phyloP scores from a whole-genome alignment of 345 rosid genomes.

The Clarkia xantiana region DNA sequence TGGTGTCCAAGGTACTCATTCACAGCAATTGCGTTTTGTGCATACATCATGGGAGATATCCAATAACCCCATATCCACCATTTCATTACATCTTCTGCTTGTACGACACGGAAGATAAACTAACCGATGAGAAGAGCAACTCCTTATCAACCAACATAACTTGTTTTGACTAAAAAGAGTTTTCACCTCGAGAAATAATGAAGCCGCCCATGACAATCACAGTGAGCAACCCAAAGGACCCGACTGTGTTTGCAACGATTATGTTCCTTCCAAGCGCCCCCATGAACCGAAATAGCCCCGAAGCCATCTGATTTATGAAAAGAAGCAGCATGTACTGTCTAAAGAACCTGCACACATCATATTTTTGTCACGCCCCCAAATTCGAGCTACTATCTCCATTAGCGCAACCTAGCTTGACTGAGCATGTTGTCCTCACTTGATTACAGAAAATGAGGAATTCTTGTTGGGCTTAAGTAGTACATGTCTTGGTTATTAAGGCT shows the following conservation, averaged over 20 bases:
- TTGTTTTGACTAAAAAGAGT: not conserved
- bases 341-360: conserved; percentile 32
- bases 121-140: not conserved
- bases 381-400: too few species aligned
- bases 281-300: conserved; percentile 37
- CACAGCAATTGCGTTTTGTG: conserved; percentile 42
- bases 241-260: conserved; percentile 46
- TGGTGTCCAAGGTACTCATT: conserved; percentile 51
- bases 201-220: conserved; percentile 49
- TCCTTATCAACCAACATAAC: not conserved
- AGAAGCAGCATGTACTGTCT: conserved; percentile 36
- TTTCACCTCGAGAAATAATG: conserved; percentile 35
- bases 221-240: conserved; percentile 33
- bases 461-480: too few species aligned
- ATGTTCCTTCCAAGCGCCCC: conserved; percentile 46
- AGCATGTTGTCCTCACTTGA: too few species aligned
- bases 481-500: too few species aligned
- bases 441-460: too few species aligned
- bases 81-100: conserved; percentile 30
- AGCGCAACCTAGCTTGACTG: too few species aligned
- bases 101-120: conserved; percentile 7
- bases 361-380: too few species aligned
- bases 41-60: conserved; percentile 54
- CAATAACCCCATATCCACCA: conserved; percentile 77
- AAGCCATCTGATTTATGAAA: conserved; percentile 38